phyloP scores from a whole-genome alignment of 2,329 filamentous ascomycete species.

The Cladobotryum mycophilum region DNA sequence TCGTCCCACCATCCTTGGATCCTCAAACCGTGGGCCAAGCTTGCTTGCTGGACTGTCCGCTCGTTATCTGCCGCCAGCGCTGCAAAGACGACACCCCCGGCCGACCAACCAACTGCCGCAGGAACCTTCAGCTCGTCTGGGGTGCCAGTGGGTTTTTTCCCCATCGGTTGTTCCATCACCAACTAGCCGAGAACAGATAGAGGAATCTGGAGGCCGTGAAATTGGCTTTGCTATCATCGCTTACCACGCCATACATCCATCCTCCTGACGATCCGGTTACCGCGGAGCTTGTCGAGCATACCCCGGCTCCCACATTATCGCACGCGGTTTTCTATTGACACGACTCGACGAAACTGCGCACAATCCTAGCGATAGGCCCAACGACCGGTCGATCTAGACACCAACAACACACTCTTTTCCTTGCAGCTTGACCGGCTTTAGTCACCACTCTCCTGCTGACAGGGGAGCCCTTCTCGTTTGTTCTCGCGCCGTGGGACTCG shows the following conservation, averaged over 20 bases:
- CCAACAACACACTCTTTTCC: background rate
- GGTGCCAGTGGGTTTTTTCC: background rate
- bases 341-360: background rate
- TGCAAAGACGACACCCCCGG: constrained; percentile 1
- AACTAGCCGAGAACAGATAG: background rate
- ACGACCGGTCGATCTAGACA: background rate
- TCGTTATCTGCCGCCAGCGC: constrained; percentile 15
- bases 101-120: constrained; percentile 1
- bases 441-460: constrained; percentile 13
- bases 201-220: background rate
- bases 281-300: background rate
- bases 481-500: constrained; percentile 21
- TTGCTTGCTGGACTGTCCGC: constrained; percentile 17
- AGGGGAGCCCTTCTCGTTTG: constrained; percentile 21
- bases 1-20: constrained; percentile 23
- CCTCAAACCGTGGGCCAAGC: constrained; percentile 13
- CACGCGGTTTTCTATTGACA: background rate
- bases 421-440: constrained; percentile 7
- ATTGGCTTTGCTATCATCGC: background rate
- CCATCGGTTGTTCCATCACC: constrained; percentile 1
- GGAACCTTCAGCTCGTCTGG: background rate
- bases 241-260: background rate
- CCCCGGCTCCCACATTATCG: background rate
- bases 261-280: constrained; percentile 12
- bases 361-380: background rate